Conservation (phyloP, 768 basidiomycete species). For the Auricularia auricula-judae region DNA sequence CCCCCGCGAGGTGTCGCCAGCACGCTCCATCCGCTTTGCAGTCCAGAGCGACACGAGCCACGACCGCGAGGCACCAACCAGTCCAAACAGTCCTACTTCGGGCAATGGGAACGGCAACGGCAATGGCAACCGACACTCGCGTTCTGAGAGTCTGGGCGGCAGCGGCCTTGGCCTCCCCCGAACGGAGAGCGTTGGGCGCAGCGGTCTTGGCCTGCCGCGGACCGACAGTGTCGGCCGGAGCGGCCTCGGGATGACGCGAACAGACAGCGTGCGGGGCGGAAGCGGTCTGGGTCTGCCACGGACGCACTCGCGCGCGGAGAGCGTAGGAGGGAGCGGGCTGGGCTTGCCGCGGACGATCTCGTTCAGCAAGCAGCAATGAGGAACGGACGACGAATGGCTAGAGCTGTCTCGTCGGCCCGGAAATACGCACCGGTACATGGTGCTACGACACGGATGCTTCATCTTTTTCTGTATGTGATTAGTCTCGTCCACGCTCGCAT, state of each 20-base stretch:
- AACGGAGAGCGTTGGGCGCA: neutral
- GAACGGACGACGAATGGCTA: no score
- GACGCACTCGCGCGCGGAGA: no score
- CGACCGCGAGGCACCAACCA: neutral
- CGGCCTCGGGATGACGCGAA: neutral
- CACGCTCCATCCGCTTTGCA: constrained; percentile 30
- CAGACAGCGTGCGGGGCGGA: neutral
- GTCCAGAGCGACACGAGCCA: constrained; percentile 8
- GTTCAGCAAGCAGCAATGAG: no score
- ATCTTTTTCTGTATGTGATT: no score
- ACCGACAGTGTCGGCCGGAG: neutral
- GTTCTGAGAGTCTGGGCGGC: neutral
- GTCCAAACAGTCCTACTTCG: neutral
- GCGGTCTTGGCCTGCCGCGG: neutral
- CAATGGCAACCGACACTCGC: neutral
- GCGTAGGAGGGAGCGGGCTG: no score
- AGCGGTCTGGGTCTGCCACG: no score
- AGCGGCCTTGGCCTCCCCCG: neutral
- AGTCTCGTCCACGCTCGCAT: no score
- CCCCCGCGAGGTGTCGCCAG: constrained; percentile 32
- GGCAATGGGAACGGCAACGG: neutral
- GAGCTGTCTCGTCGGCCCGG: no score
- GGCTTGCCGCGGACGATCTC: no score
- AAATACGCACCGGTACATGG: no score
- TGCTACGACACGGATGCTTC: no score